These are phyloP conservation scores for Mucor piriformis DNA, from an alignment of 371 early-diverging fungal genomes.

Conservation along the genomic window DNA sequence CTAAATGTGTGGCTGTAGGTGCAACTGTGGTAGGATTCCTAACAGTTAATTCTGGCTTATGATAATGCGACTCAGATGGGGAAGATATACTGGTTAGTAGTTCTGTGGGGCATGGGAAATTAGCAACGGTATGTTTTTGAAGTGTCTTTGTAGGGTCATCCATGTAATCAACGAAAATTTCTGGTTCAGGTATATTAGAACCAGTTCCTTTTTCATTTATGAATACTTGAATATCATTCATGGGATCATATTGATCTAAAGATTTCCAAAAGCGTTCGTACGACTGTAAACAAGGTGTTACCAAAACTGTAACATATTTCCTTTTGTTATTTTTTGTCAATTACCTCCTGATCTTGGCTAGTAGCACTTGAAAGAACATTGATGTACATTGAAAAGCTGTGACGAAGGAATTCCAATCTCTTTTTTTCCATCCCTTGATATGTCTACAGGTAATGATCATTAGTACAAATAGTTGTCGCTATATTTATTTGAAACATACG, in stretches of 20 bases:
- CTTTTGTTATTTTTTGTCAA: not conserved
- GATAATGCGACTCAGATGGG: not conserved
- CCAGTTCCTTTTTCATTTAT: conserved; percentile 79
- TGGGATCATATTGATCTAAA: conserved; percentile 72
- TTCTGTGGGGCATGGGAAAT: conserved; percentile 26
- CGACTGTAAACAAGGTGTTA: conserved; percentile 48
- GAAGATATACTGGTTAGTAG: conserved; percentile 10
- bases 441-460: conserved; percentile 28
- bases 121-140: conserved; percentile 37
- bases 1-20: not conserved
- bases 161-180: conserved; percentile 44
- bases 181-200: conserved; percentile 54
- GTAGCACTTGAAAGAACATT: conserved; percentile 83
- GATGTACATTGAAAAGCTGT: conserved; percentile 80
- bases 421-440: conserved; percentile 91
- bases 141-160: conserved; percentile 50
- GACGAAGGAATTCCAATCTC: conserved; percentile 83
- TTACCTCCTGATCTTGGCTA: conserved; percentile 87
- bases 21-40: conserved; percentile 6
- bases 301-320: not conserved
- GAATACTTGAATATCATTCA: conserved; percentile 72
- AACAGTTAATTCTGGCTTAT: conserved; percentile 20
- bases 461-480: too few relatives aligned
- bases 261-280: conserved; percentile 75
- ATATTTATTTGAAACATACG: conserved; percentile 33